These are phyloP conservation scores for Elaphomyces granulatus DNA, from an alignment of 495 filamentous ascomycete species.

Conservation along the genomic window DNA sequence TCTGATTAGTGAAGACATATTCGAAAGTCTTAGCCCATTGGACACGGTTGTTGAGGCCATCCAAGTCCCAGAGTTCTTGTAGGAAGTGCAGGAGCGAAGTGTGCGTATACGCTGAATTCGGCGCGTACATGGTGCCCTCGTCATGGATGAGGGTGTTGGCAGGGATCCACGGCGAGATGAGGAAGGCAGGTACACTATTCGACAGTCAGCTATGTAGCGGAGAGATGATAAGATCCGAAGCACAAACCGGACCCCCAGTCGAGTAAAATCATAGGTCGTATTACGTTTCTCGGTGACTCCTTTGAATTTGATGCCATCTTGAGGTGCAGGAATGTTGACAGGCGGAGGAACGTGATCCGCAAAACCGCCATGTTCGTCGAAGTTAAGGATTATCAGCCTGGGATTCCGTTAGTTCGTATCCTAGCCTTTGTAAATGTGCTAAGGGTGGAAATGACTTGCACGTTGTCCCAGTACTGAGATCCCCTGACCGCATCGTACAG, in stretches of 20 bases:
- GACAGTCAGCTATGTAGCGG: no score
- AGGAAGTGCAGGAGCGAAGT: constrained; percentile 29
- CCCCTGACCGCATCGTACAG: constrained; percentile 32
- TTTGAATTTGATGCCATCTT: constrained; percentile 25
- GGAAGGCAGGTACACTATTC: constrained; percentile 26
- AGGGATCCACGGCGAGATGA: constrained; percentile 30
- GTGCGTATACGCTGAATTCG: constrained; percentile 30
- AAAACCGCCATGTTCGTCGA: constrained; percentile 36
- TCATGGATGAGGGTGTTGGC: constrained; percentile 27
- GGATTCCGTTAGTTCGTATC: constrained; percentile 10
- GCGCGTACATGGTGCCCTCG: constrained; percentile 24
- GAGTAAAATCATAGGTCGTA: constrained; percentile 30
- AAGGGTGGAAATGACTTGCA: no score
- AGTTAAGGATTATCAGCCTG: constrained; percentile 35
- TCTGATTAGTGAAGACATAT: constrained; percentile 19
- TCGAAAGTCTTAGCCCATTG: constrained; percentile 31
- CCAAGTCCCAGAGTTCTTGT: constrained; percentile 28
- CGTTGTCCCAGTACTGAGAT: constrained; percentile 31
- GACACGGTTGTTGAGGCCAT: constrained; percentile 28
- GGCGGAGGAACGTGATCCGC: constrained; percentile 33
- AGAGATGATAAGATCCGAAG: no score
- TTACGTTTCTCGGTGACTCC: constrained; percentile 24
- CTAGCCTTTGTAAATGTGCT: no score
- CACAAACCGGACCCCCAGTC: constrained; percentile 29
- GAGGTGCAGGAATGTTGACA: constrained; percentile 21